Conservation (phyloP, 805 yeast species). For the Starmera quercuum region DNA sequence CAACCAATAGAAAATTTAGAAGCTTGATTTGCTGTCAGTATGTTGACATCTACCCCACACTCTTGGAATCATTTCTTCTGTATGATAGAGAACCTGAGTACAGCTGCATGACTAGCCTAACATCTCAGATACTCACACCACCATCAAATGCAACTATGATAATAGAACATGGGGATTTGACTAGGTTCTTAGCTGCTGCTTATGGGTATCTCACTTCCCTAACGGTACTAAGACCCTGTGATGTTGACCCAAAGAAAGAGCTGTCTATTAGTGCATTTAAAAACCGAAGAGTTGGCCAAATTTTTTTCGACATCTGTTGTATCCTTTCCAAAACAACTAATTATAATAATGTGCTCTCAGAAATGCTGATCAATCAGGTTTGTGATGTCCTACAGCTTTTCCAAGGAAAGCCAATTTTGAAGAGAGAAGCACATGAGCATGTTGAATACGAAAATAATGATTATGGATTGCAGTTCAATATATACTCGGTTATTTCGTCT, state of each 20-base stretch:
- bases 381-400: slow-evolving; percentile 61
- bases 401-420: slow-evolving; percentile 71
- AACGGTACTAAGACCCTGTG: slow-evolving; percentile 36
- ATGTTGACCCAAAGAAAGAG: slow-evolving; percentile 24
- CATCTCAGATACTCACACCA: slow-evolving; percentile 77
- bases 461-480: slow-evolving; percentile 28
- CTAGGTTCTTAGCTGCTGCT: slow-evolving; percentile 53
- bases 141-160: slow-evolving; percentile 63
- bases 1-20: slow-evolving; percentile 51
- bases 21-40: slow-evolving; percentile 66
- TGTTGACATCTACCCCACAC: slow-evolving; percentile 72
- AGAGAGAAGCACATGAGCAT: slow-evolving; percentile 70
- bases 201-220: slow-evolving; percentile 56
- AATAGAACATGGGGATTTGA: slow-evolving; percentile 55
- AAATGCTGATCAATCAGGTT: slow-evolving; percentile 45
- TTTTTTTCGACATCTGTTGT: slow-evolving; percentile 73
- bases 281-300: slow-evolving; percentile 70
- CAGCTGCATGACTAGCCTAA: slow-evolving; percentile 60
- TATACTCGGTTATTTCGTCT: slow-evolving; percentile 56
- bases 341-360: slow-evolving; percentile 35
- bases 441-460: slow-evolving; percentile 88
- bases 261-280: slow-evolving; percentile 30
- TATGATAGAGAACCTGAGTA: slow-evolving; percentile 76
- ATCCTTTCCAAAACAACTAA: slow-evolving; percentile 63
- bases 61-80: slow-evolving; percentile 60